A percentile compares a stretch with the other conserved stretches of the same genome.
Conservation (phyloP, 2,329 filamentous ascomycete species). For the Aspergillus fumigatus region DNA sequence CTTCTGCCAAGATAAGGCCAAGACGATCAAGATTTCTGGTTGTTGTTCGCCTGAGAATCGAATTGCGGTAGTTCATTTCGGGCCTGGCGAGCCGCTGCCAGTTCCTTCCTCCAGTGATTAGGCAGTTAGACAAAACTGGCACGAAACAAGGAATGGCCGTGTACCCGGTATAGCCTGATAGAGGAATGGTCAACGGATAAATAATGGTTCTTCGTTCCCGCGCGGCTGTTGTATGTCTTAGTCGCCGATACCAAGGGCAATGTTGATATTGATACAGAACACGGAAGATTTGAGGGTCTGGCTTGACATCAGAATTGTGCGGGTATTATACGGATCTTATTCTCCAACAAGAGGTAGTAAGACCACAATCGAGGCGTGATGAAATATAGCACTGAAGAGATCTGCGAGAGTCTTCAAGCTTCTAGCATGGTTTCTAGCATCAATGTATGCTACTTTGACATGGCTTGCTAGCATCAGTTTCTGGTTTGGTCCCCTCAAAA, state of each 20-base stretch:
- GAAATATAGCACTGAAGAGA: not conserved
- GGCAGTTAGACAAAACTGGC: not conserved
- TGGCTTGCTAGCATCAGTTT: not conserved
- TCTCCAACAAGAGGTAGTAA: too few relatives aligned
- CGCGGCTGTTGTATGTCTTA: not conserved
- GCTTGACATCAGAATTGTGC: not conserved
- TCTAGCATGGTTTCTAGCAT: not conserved
- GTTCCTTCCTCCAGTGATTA: not conserved
- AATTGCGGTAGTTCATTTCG: not conserved
- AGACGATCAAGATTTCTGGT: slow-evolving; percentile 13
- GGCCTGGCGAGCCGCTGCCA: not conserved
- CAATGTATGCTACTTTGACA: not conserved
- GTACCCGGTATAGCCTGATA: not conserved
- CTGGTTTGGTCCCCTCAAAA: not conserved
- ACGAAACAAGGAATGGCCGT: not conserved
- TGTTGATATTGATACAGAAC: not conserved
- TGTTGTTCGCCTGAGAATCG: not conserved
- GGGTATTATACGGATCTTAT: not conserved
- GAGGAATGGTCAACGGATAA: not conserved
- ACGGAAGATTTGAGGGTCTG: not conserved
- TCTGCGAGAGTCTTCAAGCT: not conserved
- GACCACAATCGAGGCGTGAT: not conserved
- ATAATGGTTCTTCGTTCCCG: not conserved
- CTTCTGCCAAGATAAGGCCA: slow-evolving; percentile 8
- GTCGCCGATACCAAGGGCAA: too few relatives aligned